Evolutionary conservation across 345 rosid genomes (phyloP).

Genomic region (Populus deltoides): DNA sequence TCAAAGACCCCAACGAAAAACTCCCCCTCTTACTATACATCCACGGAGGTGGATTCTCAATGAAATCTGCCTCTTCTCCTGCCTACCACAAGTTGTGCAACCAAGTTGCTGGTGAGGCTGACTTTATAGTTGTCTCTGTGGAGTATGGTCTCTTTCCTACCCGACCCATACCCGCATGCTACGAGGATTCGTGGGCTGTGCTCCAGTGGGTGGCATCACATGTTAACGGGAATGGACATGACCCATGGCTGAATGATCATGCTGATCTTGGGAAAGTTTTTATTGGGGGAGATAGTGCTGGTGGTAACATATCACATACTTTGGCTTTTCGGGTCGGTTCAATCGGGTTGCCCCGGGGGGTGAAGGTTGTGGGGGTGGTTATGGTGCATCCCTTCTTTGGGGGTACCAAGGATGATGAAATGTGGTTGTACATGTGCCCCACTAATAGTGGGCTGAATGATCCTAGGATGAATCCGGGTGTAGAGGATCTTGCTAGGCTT

Average conservation of each 20-base stretch:
- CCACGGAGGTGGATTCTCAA: constrained; percentile 46
- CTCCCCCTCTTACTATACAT: constrained; percentile 39
- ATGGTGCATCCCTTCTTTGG: constrained; percentile 53
- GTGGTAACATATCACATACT: constrained; percentile 40
- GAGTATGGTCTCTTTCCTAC: constrained; percentile 45
- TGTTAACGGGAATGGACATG: constrained; percentile 28
- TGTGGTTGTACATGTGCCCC: constrained; percentile 47
- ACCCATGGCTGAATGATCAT: constrained; percentile 35
- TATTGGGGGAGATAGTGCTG: constrained; percentile 41
- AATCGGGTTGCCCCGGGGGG: constrained; percentile 17
- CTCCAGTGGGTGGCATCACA: constrained; percentile 48
- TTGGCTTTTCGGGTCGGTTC: constrained; percentile 31
- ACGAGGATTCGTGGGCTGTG: constrained; percentile 47
- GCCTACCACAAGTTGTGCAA: constrained; percentile 28
- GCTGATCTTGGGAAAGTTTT: constrained; percentile 30
- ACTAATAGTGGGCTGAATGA: constrained; percentile 34
- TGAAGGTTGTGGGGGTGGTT: constrained; percentile 31
- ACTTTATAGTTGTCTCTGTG: constrained; percentile 31
- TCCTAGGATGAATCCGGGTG: constrained; percentile 37
- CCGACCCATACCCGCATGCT: constrained; percentile 43
- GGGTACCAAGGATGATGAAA: constrained; percentile 36
- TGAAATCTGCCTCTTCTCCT: constrained; percentile 32
- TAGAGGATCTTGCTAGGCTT: constrained; percentile 29
- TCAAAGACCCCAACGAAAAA: constrained; percentile 14
- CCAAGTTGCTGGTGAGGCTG: constrained; percentile 23